Conservation (phyloP, 768 basidiomycete genomes). For the Sarcodon sp. region DNA sequence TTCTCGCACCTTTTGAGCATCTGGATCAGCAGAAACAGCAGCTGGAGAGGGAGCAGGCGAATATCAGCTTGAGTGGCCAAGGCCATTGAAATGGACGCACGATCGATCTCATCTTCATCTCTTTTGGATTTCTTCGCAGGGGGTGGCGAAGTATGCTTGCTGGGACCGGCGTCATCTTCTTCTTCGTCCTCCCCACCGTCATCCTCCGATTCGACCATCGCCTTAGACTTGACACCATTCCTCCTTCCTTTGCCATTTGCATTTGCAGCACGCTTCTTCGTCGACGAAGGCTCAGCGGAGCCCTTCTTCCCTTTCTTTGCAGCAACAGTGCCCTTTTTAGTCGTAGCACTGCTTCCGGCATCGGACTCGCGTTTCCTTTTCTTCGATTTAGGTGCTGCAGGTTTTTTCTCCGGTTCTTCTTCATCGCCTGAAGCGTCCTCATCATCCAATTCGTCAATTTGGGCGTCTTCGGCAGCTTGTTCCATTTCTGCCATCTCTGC, state of each 20-base stretch:
- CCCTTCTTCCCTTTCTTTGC: constrained; percentile 35
- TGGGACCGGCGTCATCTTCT: constrained; percentile 31
- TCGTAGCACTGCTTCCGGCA: constrained; percentile 12
- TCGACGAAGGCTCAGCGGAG: constrained; percentile 19
- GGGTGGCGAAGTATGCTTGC: constrained; percentile 44
- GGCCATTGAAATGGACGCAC: constrained; percentile 23
- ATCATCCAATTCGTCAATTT: constrained; percentile 54
- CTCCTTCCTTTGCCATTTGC: constrained; percentile 30
- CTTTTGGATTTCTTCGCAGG: constrained; percentile 52
- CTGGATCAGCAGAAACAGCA: constrained; percentile 47
- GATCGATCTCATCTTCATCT: constrained; percentile 43
- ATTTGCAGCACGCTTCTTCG: constrained; percentile 20
- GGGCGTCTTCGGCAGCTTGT: constrained; percentile 40
- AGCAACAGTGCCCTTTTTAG: constrained; percentile 22
- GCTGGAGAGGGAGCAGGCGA: constrained; percentile 12
- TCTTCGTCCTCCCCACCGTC: constrained; percentile 19
- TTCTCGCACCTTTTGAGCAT: constrained; percentile 67
- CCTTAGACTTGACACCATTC: constrained; percentile 49
- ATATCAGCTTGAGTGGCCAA: not conserved
- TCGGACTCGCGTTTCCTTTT: constrained; percentile 58
- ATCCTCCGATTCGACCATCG: constrained; percentile 57
- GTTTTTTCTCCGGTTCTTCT: constrained; percentile 25
- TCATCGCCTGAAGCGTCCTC: constrained; percentile 36
- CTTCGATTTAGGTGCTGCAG: constrained; percentile 21
- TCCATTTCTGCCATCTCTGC: constrained; percentile 18